Base-by-base conservation (phyloP, 2,329 filamentous ascomycete species). In the Ustulina deusta region DNA sequence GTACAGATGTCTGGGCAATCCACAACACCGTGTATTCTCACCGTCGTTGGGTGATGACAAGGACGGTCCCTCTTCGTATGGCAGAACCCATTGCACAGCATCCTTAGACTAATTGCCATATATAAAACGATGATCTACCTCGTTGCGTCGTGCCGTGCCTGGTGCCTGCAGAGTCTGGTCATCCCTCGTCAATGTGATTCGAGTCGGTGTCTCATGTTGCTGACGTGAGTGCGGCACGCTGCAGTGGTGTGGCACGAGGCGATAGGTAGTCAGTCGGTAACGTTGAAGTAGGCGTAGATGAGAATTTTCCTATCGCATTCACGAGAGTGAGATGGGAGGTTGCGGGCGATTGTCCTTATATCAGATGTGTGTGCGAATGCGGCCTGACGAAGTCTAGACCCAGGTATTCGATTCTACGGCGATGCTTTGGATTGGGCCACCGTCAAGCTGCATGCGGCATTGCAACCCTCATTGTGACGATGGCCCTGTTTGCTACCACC, bases 381-480 rank as follows among this genome's bases (percentile, higher is more conserved):
- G 64, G 58, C 57, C 22, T 38, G 20, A 59, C n/a, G 29, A 42
- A 59, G 54, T 54, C 66, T 66, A 66, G 61, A 54, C 52, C 44
- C 56, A 38, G 34, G 36, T 34, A 36, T 38, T 58, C 40, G 62
- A 44, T 54, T 65, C 34, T 58, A 32, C 40, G 44, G 51, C 52
- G 36, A 40, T 29, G 25, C 25, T 48, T 29, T 22, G 44, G 59
- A 66, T 44, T 60, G 40, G 55, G 38, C 51, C 61, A 48, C 52
- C 61, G 62, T 32, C 10, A 29, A 59, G 63, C 59, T 57, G 65
- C 63, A 69, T 67, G 61, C 63, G 42, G 70, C 68, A 71, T 55
- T 72, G 65, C 29, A 71, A 71, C 70, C 66, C 59, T 70, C 44
- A 44, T 56, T 57, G 62, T 61, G 63, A 64, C 48, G 55, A 51